Evolutionary conservation across 805 yeast species (phyloP).

Genomic region (Cyberlindnera bimundalis): DNA sequence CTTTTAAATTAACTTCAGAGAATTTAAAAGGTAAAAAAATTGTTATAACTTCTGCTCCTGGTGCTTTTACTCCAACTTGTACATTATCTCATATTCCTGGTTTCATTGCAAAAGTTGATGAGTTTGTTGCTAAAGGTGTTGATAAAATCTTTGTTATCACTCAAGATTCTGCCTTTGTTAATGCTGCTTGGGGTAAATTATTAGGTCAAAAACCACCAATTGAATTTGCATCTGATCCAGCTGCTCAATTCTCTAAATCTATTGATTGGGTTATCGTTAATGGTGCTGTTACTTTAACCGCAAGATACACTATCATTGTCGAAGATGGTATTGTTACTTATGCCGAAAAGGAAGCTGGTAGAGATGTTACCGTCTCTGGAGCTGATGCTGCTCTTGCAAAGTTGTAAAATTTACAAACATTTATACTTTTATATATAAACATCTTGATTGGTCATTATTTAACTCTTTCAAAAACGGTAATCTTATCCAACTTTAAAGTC

Average conservation of each 20-base stretch:
- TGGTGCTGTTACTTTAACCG: conserved; percentile 51
- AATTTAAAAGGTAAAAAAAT: conserved; percentile 34
- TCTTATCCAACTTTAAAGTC: too few species aligned
- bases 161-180: conserved; percentile 70
- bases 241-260: conserved; percentile 52
- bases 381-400: conserved; percentile 30
- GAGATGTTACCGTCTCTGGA: conserved; percentile 26
- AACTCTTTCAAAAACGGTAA: too few species aligned
- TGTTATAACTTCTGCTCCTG: conserved; percentile 75
- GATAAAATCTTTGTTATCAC: conserved; percentile 58
- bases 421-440: too few species aligned
- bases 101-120: conserved; percentile 45
- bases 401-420: conserved; percentile 15
- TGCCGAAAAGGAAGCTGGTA: conserved; percentile 34
- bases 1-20: conserved; percentile 25
- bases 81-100: conserved; percentile 71
- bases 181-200: conserved; percentile 59
- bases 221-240: conserved; percentile 64
- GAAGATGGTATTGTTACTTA: conserved; percentile 53
- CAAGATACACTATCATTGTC: conserved; percentile 71
- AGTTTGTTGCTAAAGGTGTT: conserved; percentile 56
- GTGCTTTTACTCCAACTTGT: conserved; percentile 86
- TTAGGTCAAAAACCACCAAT: conserved; percentile 33
- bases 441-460: too few species aligned
- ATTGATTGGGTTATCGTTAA: conserved; percentile 58